Percentiles rank a stretch among this genome's conserved stretches.
These are phyloP conservation scores for Tricholoma flavovirens DNA, from an alignment of 768 basidiomycete species.

Conservation along the genomic window DNA sequence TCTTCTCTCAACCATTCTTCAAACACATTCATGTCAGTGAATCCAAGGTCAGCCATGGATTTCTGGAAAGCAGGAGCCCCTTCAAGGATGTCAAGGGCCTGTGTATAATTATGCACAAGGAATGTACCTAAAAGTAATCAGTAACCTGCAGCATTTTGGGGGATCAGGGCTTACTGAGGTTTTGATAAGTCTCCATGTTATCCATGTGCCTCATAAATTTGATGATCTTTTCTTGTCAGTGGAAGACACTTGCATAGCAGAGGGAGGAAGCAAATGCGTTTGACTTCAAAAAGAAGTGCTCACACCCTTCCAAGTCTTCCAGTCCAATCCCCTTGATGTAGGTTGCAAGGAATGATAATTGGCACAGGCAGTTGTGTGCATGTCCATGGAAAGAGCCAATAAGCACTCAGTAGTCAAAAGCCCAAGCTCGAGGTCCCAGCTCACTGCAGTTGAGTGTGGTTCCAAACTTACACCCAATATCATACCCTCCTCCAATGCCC, in stretches of 20 bases:
- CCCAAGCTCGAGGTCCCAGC: slow-evolving; percentile 10
- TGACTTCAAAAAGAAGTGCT: slow-evolving; percentile 21
- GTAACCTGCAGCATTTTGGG: background rate
- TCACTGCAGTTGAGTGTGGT: slow-evolving; percentile 17
- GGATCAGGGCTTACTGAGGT: slow-evolving; percentile 1
- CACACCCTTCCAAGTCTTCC: slow-evolving; percentile 26
- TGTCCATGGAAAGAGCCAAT: slow-evolving; percentile 22
- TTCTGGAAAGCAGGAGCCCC: background rate
- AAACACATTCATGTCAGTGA: background rate
- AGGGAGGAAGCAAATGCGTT: slow-evolving; percentile 19
- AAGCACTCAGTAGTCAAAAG: slow-evolving; percentile 4
- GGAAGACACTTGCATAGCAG: slow-evolving; percentile 15
- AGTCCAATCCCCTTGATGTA: slow-evolving; percentile 24
- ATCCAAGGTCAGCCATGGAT: background rate
- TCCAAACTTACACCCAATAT: slow-evolving; percentile 23
- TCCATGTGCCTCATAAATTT: slow-evolving; percentile 8
- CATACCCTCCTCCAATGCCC: slow-evolving; percentile 17
- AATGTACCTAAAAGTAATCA: background rate
- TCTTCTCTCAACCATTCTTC: background rate
- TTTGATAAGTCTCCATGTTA: slow-evolving; percentile 5
- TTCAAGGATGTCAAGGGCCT: background rate
- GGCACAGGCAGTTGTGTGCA: slow-evolving; percentile 23
- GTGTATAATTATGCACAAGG: background rate
- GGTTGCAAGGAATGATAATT: slow-evolving; percentile 16
- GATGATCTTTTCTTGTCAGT: slow-evolving; percentile 19